These are phyloP conservation scores for Potentilla sterilis DNA, from an alignment of 306 rosid species.

Conservation along the genomic window DNA sequence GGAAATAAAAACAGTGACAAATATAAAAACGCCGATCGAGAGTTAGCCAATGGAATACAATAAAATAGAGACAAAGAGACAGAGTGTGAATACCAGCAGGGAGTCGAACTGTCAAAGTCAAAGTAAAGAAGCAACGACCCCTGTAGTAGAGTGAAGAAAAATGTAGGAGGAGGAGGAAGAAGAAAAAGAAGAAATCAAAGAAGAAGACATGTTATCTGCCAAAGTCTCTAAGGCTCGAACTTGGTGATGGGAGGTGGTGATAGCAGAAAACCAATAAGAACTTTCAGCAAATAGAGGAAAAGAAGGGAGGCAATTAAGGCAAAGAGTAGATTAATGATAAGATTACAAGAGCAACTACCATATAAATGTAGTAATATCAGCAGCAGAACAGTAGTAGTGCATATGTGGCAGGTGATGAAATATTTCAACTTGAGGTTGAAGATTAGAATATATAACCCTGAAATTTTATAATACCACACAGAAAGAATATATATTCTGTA, in stretches of 20 bases:
- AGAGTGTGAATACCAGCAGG: conserved; percentile 32
- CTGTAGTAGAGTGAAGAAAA: conserved; percentile 37
- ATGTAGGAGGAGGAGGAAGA: background rate
- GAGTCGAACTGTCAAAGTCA: conserved; percentile 25
- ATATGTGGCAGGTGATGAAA: background rate
- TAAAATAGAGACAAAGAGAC: background rate
- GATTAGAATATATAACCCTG: conserved; percentile 2
- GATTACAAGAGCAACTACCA: background rate
- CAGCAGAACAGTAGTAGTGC: background rate
- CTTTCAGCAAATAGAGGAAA: conserved; percentile 9
- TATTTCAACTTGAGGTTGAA: conserved; percentile 14
- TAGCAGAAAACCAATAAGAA: conserved; percentile 5
- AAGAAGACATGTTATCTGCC: background rate
- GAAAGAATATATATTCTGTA: background rate
- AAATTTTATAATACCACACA: background rate
- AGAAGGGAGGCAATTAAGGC: conserved; percentile 37
- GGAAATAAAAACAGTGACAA: background rate
- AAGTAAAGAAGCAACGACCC: conserved; percentile 36
- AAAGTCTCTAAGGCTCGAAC: conserved; percentile 14
- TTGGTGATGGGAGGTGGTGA: conserved; percentile 17
- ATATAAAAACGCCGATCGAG: background rate
- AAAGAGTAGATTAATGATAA: conserved; percentile 8
- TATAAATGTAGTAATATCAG: background rate
- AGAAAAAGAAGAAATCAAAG: background rate
- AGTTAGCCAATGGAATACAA: conserved; percentile 2